phyloP scores from a whole-genome alignment of 352 stramenopile species.

The Phytophthora foliorum region DNA sequence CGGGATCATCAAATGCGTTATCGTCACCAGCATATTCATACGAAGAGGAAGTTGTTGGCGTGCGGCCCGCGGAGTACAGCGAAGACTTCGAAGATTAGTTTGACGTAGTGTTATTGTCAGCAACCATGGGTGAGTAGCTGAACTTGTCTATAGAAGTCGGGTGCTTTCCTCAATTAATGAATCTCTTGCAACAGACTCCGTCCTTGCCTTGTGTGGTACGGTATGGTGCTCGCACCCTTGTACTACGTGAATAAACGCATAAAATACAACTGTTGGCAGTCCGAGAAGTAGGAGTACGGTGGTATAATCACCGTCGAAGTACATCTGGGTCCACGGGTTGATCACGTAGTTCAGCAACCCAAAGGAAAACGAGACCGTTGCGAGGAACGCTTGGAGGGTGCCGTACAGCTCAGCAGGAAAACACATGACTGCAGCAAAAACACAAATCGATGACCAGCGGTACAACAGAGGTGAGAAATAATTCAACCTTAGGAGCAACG shows the following conservation, averaged over 20 bases:
- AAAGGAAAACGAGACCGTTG: slow-evolving; percentile 72
- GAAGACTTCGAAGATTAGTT: slow-evolving; percentile 61
- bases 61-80: slow-evolving; percentile 53
- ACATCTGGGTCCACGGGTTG: slow-evolving; percentile 79
- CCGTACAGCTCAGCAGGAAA: slow-evolving; percentile 82
- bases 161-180: slow-evolving; percentile 38
- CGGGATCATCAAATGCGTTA: slow-evolving; percentile 24
- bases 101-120: slow-evolving; percentile 4
- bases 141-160: slow-evolving; percentile 52
- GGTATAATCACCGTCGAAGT: slow-evolving; percentile 76
- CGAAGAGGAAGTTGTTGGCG: slow-evolving; percentile 11
- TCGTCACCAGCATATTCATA: slow-evolving; percentile 29
- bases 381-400: slow-evolving; percentile 82
- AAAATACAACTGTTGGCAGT: slow-evolving; percentile 64
- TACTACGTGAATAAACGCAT: slow-evolving; percentile 71
- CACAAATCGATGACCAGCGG: background rate
- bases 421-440: slow-evolving; percentile 70
- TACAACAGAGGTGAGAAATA: slow-evolving; percentile 2
- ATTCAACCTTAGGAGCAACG: background rate
- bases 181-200: slow-evolving; percentile 17
- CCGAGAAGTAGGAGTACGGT: slow-evolving; percentile 62
- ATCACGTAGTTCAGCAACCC: slow-evolving; percentile 80
- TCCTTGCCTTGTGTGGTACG: slow-evolving; percentile 42
- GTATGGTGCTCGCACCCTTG: slow-evolving; percentile 73
- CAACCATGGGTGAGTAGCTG: slow-evolving; percentile 2